Base-by-base conservation (phyloP, 2,329 filamentous ascomycete genomes). In the Colletotrichum karsti region DNA sequence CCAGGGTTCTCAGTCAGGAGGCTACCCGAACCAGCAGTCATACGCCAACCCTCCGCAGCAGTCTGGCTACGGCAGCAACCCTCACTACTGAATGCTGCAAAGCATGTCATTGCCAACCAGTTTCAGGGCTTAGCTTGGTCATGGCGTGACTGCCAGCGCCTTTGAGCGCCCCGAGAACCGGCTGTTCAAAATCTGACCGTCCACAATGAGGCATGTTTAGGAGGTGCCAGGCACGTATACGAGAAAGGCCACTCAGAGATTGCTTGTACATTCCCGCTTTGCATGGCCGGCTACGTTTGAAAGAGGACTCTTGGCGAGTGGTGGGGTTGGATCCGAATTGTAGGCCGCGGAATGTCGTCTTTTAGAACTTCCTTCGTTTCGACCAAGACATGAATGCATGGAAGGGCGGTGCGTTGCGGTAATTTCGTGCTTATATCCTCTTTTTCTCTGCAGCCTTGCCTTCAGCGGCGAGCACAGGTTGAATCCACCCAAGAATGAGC, bases 391-490 rank as follows among this genome's bases (percentile, higher is more conserved):
- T 39, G 50, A 57, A 57, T 63, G 59, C 51, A 46, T 39, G 64
- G 51, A 39, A 63, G 39, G 57, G 48, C 30, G 48, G 54, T 22
- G 18, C 22, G 18, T 53, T 66, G 28, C 39, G 22, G 39, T 39
- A 54, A n/a, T 61, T 30, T 56, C 35, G 58, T 68, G 18, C 20
- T 60, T 33, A 66, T 18, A 55, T 56, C n/a, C 72, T 80, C 71
- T 80, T 79, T 70, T 75, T 75, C 74, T 85, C 86, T 71, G 81
- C 82, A 44, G 72, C 70, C 64, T 72, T 72, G 53, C 70, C 71
- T 39, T 72, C 66, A 26, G 74, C 59, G 70, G 63, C 50, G 64
- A 74, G 75, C 24, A 78, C 64, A 20, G 65, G 61, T 65, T 74
- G 73, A 67, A 83, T 71, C 73, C 74, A 74, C 13, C 70, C 69